Conservation (phyloP, 768 basidiomycete genomes). For the Mycena venus region DNA sequence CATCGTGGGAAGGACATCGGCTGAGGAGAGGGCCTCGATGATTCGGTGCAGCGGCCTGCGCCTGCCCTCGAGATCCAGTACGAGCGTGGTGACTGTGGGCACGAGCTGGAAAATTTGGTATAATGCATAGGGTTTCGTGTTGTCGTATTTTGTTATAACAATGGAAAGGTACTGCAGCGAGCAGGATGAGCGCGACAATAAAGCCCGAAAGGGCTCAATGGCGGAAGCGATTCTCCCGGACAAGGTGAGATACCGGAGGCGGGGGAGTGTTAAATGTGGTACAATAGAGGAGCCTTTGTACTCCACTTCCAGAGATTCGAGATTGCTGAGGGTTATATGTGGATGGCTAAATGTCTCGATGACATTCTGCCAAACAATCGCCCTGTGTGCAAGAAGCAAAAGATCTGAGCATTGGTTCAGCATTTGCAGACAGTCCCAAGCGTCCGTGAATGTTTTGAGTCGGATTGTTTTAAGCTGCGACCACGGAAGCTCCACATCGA, state of each 20-base stretch:
- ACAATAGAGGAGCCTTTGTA: not conserved
- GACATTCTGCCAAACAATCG: not conserved
- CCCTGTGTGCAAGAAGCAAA: not conserved
- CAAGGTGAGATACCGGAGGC: not conserved
- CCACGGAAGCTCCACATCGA: not conserved
- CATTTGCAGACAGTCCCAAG: not conserved
- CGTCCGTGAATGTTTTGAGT: not conserved
- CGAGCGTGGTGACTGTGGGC: not conserved
- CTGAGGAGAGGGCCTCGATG: not conserved
- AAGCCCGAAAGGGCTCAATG: not conserved
- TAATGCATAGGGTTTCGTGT: no score
- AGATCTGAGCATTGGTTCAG: not conserved
- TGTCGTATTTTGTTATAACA: no score
- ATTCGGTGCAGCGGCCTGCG: not conserved
- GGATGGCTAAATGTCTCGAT: not conserved
- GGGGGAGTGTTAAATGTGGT: not conserved
- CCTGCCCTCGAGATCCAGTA: not conserved
- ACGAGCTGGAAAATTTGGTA: not conserved
- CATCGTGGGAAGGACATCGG: not conserved
- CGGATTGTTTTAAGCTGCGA: not conserved
- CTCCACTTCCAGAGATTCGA: not conserved
- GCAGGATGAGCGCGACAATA: not conserved
- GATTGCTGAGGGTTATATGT: not conserved
- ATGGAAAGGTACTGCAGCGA: not conserved
- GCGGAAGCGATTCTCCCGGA: not conserved